These are phyloP conservation scores for Entomortierella lignicola DNA, from an alignment of 192 early-diverging fungal genomes.

Conservation along the genomic window DNA sequence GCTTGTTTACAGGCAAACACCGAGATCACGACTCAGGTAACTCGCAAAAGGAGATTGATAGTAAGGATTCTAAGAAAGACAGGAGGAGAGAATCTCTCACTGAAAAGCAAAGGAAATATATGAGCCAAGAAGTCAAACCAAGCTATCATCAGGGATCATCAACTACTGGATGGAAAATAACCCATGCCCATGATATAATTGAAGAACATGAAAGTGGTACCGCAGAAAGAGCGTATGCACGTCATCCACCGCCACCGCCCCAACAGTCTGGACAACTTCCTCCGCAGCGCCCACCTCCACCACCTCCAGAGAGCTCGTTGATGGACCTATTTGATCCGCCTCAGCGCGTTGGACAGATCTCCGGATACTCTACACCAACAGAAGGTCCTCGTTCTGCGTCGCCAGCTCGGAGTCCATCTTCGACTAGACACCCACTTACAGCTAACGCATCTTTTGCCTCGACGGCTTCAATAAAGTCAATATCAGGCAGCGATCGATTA, in stretches of 20 bases:
- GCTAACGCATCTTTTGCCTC: slow-evolving; percentile 46
- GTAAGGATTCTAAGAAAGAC: slow-evolving; percentile 8
- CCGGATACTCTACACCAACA: slow-evolving; percentile 20
- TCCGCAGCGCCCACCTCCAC: slow-evolving; percentile 35
- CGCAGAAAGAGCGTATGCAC: slow-evolving; percentile 4
- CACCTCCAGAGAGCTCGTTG: slow-evolving; percentile 30
- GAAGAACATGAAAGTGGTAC: slow-evolving; percentile 3
- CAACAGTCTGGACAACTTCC: background rate
- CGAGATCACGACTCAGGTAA: slow-evolving; percentile 15
- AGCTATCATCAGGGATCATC: slow-evolving; percentile 6
- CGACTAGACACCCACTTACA: slow-evolving; percentile 23
- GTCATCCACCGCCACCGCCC: slow-evolving; percentile 27
- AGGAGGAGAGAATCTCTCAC: slow-evolving; percentile 27
- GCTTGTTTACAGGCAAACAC: slow-evolving; percentile 33
- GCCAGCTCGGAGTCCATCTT: slow-evolving; percentile 14
- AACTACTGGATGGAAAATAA: slow-evolving; percentile 4
- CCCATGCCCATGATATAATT: background rate
- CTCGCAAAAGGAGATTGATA: background rate
- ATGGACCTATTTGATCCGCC: slow-evolving; percentile 47
- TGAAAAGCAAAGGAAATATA: slow-evolving; percentile 42
- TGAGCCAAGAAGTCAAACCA: slow-evolving; percentile 24
- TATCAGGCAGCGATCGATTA: slow-evolving; percentile 28
- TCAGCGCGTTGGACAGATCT: slow-evolving; percentile 16
- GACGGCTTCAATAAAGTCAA: slow-evolving; percentile 26
- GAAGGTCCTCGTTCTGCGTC: slow-evolving; percentile 36